Base-by-base conservation (phyloP, 106 monocot species). In the Phalaenopsis aphrodite region DNA sequence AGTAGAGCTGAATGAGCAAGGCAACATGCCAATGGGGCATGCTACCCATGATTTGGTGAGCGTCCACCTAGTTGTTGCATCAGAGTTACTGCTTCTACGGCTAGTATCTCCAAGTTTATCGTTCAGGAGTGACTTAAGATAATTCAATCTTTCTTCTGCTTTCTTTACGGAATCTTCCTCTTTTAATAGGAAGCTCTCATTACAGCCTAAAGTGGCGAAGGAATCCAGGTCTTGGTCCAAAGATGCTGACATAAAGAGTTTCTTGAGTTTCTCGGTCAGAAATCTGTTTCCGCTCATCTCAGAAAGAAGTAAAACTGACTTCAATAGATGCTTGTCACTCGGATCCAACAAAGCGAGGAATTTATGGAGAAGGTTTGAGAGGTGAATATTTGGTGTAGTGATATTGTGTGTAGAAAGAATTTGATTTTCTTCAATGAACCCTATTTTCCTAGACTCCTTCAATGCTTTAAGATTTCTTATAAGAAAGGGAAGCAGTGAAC, bases 1-100 rank as follows among this genome's bases (percentile, higher is more conserved):
- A 48, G 87, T 84, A 5, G 85, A 94, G 72, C 91, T 88, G 78
- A 87, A 86, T 4, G 87, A 88, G 56, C 98, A 92, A 37, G 92
- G 92, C 75, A 94, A 9, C 87, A 85, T 94, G 24, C 98, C 95
- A 78, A 99, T 93, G 3, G 98, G 91, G 55, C 94, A 99, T 9
- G 87, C 81, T 7, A 64, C 85, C 98, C 92, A 99, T 4, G 87
- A 91, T 55, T 91, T 89, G 18, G 89, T 79, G 56, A 94, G 46
- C 4, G 45, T 83, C 98, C 94, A 99, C 64, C 8, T 81, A 36
- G 55, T 85, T 61, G 45, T 75, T 55, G 78, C 61, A n/a, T 78
- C 46, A 21, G 36, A 55, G 15, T 19, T 56, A 39, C 21, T 41
- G 41, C 55, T 65, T 2, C 1, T 19, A 52, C 36, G 45, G 41